phyloP scores from a whole-genome alignment of 164 flowering plant genomes.

The Vitis riparia region DNA sequence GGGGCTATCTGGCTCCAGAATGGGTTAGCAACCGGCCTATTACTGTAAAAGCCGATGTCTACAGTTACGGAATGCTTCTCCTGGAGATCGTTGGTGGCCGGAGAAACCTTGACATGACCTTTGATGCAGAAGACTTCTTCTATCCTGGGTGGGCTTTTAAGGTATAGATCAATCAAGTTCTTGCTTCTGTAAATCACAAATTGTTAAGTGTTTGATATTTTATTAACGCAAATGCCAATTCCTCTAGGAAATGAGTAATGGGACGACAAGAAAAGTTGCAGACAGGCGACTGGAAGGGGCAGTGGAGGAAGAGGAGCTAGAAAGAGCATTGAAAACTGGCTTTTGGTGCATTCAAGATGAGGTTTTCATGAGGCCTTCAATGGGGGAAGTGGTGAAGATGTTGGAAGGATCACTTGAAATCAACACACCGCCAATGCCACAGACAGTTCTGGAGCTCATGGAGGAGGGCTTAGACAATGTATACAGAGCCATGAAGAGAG shows the following conservation, averaged over 20 bases:
- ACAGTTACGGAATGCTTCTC: conserved; percentile 95
- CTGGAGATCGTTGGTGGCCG: conserved; percentile 91
- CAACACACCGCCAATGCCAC: conserved; percentile 81
- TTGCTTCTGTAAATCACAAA: background rate
- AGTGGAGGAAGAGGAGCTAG: conserved; percentile 66
- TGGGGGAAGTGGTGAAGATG: conserved; percentile 95
- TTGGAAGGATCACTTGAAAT: conserved; percentile 76
- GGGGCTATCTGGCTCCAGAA: conserved; percentile 95
- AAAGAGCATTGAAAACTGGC: conserved; percentile 64
- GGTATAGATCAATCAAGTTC: conserved; percentile 32
- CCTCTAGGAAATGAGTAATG: conserved; percentile 63
- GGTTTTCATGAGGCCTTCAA: conserved; percentile 71
- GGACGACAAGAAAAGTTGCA: conserved; percentile 62
- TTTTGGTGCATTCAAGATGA: conserved; percentile 99
- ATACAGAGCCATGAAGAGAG: conserved; percentile 83
- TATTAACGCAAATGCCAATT: background rate
- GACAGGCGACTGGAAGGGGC: conserved; percentile 56
- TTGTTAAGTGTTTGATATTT: background rate
- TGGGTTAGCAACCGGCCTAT: conserved; percentile 93
- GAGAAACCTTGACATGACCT: conserved; percentile 88
- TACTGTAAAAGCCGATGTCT: conserved; percentile 93
- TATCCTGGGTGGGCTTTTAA: conserved; percentile 92
- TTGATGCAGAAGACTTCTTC: conserved; percentile 72
- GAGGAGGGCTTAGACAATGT: conserved; percentile 84
- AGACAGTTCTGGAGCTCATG: conserved; percentile 70